Base-by-base conservation (phyloP, 164 flowering plant species). In the Stephania japonica region DNA sequence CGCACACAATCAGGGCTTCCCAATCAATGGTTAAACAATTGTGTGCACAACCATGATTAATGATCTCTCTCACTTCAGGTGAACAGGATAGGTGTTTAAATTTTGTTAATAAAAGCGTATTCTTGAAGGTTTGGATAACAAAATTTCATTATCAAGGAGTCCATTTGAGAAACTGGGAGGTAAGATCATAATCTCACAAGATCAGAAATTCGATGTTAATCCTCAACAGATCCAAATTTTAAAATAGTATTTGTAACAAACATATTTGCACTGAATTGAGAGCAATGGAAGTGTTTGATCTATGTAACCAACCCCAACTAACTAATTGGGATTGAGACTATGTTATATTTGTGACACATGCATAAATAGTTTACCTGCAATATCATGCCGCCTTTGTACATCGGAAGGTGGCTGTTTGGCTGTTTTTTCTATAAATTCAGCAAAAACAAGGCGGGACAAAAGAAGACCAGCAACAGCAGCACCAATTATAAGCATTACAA, bases 381-480 rank as follows among this genome's bases (percentile, higher is more conserved):
- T 50, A 65, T 69, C 73, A 67, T 81, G 84, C 75, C 73, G 82
- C 41, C 70, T 43, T 25, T 18, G 14, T 27, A 6, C 70, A 70
- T 65, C 66, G 26, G 85, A 49, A 42, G 76, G 59, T 61, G 23
- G 71, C 65, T 56, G 74, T 53, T 69, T 77, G 49, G 72, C 49
- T 42, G 75, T 70, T 63, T 75, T 86, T 71, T 85, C 91, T 5
- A 19, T 25, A 59, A 91, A 77, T 84, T 93, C 98, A 65, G 76
- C 78, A 2, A 75, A 1, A 7, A 93, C 93, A 59, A 88, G 75
- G 61, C 83, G 83, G 25, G 91, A 77, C 62, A 93, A 78, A 64
- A 91, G 88, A 44, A 94, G 86, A 19, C 91, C 94, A 19, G 98
- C 98, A 71, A 84, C 71, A 67, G 86, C 76, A 69, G 96, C 93